Evolutionary conservation across 129 eudicot genomes (phyloP).

Genomic region (Oenanthe sinensis): DNA sequence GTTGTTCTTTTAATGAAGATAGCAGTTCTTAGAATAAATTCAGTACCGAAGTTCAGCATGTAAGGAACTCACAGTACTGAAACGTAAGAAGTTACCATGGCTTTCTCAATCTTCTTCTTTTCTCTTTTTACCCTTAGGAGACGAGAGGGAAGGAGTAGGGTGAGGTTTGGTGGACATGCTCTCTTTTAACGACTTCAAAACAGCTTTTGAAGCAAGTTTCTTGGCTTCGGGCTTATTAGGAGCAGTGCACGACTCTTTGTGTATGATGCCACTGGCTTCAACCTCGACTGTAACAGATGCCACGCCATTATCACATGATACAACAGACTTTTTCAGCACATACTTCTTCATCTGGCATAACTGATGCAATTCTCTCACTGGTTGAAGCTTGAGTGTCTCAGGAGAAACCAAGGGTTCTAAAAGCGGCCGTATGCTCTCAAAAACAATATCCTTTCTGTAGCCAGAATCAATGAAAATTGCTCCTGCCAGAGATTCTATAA

Average conservation of each 20-base stretch:
- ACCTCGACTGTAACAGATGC: slow-evolving; percentile 39
- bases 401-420: slow-evolving; percentile 79
- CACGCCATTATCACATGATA: slow-evolving; percentile 28
- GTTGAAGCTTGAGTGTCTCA: slow-evolving; percentile 56
- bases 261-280: slow-evolving; percentile 27
- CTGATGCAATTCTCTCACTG: slow-evolving; percentile 47
- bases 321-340: slow-evolving; percentile 17
- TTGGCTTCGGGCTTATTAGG: slow-evolving; percentile 40
- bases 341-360: slow-evolving; percentile 37
- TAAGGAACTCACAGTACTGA: neutral
- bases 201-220: slow-evolving; percentile 45
- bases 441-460: slow-evolving; percentile 45
- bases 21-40: neutral
- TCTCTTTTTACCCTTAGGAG: slow-evolving; percentile 4
- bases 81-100: neutral
- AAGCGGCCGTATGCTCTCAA: slow-evolving; percentile 56
- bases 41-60: neutral
- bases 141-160: neutral
- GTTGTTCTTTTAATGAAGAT: neutral
- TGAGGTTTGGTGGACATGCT: slow-evolving; percentile 4
- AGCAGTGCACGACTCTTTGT: slow-evolving; percentile 24
- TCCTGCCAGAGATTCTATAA: slow-evolving; percentile 83
- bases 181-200: slow-evolving; percentile 47
- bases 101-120: neutral
- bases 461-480: slow-evolving; percentile 86